Percentiles rank a stretch among this genome's conserved stretches.
phyloP scores from a whole-genome alignment of 2,329 filamentous ascomycete species.

The Chaetomiaceae sp. region DNA sequence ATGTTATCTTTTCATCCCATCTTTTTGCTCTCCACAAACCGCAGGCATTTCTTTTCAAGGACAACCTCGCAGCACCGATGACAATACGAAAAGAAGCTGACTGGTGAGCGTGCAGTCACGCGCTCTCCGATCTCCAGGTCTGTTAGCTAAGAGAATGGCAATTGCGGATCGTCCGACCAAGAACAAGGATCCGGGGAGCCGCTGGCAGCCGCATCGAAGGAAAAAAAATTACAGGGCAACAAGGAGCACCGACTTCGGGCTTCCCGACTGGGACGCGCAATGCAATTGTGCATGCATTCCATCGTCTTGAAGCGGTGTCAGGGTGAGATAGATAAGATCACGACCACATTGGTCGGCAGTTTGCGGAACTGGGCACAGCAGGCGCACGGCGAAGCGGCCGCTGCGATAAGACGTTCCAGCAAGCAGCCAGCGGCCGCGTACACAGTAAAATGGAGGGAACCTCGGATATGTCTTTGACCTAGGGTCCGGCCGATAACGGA shows the following conservation, averaged over 20 bases:
- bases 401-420: too few relatives aligned
- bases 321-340: slow-evolving; percentile 13
- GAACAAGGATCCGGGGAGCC: slow-evolving; percentile 14
- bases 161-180: slow-evolving; percentile 19
- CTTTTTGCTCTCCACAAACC: background rate
- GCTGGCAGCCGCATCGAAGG: slow-evolving; percentile 13
- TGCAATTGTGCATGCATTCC: slow-evolving; percentile 4
- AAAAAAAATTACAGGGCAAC: background rate
- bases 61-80: background rate
- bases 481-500: too few relatives aligned
- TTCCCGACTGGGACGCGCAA: slow-evolving; percentile 4
- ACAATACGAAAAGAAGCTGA: slow-evolving; percentile 6
- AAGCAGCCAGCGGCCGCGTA: too few relatives aligned
- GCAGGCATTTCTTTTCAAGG: background rate
- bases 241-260: slow-evolving; percentile 21
- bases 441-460: too few relatives aligned
- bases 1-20: too few relatives aligned
- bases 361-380: too few relatives aligned
- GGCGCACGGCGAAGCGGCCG: too few relatives aligned
- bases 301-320: background rate
- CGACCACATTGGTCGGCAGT: background rate
- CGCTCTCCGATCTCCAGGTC: slow-evolving; percentile 11
- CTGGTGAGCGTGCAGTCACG: slow-evolving; percentile 18
- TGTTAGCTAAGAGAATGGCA: slow-evolving; percentile 25
- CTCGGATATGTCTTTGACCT: too few relatives aligned